Percentiles rank a stretch among this genome's conserved stretches.
phyloP scores from a whole-genome alignment of 345 rosid genomes.

The Acer yangbiense region DNA sequence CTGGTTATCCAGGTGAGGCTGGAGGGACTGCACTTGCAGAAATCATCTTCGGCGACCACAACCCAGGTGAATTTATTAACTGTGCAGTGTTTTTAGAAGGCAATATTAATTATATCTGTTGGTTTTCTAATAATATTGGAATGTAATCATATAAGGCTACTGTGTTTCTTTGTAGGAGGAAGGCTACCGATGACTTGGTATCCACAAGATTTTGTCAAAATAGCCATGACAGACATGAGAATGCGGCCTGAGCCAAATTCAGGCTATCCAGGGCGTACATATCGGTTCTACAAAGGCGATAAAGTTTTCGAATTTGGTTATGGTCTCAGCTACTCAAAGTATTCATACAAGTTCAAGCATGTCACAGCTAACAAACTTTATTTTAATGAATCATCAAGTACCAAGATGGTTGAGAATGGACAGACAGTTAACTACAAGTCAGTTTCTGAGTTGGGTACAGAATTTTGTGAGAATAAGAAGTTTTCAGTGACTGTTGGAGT shows the following conservation, averaged over 20 bases:
- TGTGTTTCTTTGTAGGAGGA: slow-evolving; percentile 58
- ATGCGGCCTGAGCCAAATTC: slow-evolving; percentile 61
- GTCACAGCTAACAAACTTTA: slow-evolving; percentile 32
- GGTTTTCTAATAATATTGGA: neutral
- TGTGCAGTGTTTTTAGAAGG: too few relatives aligned
- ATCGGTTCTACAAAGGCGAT: slow-evolving; percentile 70
- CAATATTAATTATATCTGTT: too few relatives aligned
- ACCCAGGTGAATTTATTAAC: slow-evolving; percentile 57
- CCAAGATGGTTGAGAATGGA: slow-evolving; percentile 6
- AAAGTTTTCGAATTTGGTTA: slow-evolving; percentile 68
- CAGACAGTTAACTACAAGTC: slow-evolving; percentile 26
- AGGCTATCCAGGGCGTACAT: slow-evolving; percentile 89
- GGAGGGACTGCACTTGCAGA: slow-evolving; percentile 86
- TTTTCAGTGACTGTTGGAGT: slow-evolving; percentile 48
- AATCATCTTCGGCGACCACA: slow-evolving; percentile 83
- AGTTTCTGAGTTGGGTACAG: slow-evolving; percentile 54
- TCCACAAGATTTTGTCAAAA: slow-evolving; percentile 60
- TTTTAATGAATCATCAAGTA: slow-evolving; percentile 36
- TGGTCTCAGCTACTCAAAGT: slow-evolving; percentile 78
- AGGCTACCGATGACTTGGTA: slow-evolving; percentile 92
- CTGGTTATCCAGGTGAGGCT: slow-evolving; percentile 92
- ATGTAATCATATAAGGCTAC: neutral
- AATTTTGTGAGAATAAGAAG: slow-evolving; percentile 46
- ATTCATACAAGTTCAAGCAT: slow-evolving; percentile 49
- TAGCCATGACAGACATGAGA: slow-evolving; percentile 89